A percentile compares a stretch with the other conserved stretches of the same genome.
Conservation (phyloP, 306 rosid genomes). For the Echinosophora koreensis region DNA sequence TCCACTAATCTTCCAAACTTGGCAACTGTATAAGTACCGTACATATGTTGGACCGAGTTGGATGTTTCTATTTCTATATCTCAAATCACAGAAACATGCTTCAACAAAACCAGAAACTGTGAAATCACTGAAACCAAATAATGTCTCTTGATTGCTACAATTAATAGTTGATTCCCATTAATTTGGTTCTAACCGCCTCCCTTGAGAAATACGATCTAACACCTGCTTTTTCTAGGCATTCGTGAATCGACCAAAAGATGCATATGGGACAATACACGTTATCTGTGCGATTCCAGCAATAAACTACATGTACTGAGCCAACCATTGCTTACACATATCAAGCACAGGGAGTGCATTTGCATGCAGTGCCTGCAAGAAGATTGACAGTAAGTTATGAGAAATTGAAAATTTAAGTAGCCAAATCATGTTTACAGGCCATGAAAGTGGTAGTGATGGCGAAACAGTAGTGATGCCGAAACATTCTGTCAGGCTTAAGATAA, state of each 20-base stretch:
- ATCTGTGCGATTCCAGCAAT: slow-evolving; percentile 32
- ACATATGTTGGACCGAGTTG: slow-evolving; percentile 35
- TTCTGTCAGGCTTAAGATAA: background rate
- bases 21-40: slow-evolving; percentile 26
- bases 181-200: slow-evolving; percentile 35
- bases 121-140: slow-evolving; percentile 28
- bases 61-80: slow-evolving; percentile 38
- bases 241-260: slow-evolving; percentile 34
- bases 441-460: background rate
- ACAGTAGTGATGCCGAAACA: too few species aligned
- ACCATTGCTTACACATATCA: slow-evolving; percentile 99
- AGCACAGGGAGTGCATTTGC: slow-evolving; percentile 97
- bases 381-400: slow-evolving; percentile 32
- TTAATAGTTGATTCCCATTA: slow-evolving; percentile 17
- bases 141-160: slow-evolving; percentile 3
- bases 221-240: slow-evolving; percentile 38
- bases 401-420: slow-evolving; percentile 28
- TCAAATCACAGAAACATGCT: slow-evolving; percentile 40
- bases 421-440: slow-evolving; percentile 20
- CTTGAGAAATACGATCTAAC: slow-evolving; percentile 24
- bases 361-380: slow-evolving; percentile 87
- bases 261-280: slow-evolving; percentile 38
- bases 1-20: slow-evolving; percentile 30
- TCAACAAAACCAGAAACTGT: slow-evolving; percentile 37
- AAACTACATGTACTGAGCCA: slow-evolving; percentile 90